Evolutionary conservation across 805 yeast genomes (phyloP), one percentile per base, ranked within the genome.

Genomic region (Lipomyces kockii): DNA sequence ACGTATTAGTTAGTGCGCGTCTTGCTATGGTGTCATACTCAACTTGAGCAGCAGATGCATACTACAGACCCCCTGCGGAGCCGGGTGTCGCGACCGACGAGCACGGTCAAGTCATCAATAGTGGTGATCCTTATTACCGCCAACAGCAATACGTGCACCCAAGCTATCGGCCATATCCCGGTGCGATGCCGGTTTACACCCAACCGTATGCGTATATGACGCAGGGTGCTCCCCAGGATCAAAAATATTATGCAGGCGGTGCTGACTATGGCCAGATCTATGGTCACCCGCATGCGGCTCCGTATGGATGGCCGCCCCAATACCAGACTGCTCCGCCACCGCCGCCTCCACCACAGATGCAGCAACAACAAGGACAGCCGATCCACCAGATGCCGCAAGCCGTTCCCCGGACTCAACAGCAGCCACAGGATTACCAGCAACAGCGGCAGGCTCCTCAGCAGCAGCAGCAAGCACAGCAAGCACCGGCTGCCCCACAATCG

Each of bases 371-470:
- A 20, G 60, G 27, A 11, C 27, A 22, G n/a, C 62, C 55, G 17
- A 27, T 60, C 20, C 67, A 61, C 35, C 60, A 43, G 39, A 49
- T 57, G 43, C 64, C 43, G 29, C 63, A 64, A 20, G 58, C 61
- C 2, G 55, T 20, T n/a, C 68, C 66, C 29, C 73, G 74, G 72
- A 70, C 49, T 59, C 62, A 58, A n/a, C 66, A 55, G 54, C 60
- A 27, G 58, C 62, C 54, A 25, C 67, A 62, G 49, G 61, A 55
- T 34, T 49, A 53, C 46, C 55, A 17, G 54, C 66, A 53, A 14
- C 57, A 61, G 55, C 66, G 60, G 25, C 56, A 51, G 25, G 46
- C 58, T 7, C 64, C 64, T 29, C 68, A 62, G 14, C 62, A 14
- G 6, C 63, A 60, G 17, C 69, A 68, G 43, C 70, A 11, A 0